A percentile compares a stretch with the other conserved stretches of the same genome.
phyloP scores from a whole-genome alignment of 805 yeast species.

The Yarrowia keelungensis region DNA sequence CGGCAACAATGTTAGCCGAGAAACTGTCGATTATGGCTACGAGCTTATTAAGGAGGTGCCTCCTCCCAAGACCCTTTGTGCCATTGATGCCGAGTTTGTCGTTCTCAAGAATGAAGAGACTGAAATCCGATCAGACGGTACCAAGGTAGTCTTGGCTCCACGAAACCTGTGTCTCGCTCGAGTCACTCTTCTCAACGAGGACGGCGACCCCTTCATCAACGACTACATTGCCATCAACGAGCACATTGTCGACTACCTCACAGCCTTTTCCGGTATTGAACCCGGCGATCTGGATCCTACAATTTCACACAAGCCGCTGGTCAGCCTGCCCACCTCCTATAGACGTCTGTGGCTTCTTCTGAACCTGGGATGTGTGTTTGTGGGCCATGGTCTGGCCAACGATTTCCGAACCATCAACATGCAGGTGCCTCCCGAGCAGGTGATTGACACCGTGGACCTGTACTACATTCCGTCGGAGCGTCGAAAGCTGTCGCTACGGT shows the following conservation, averaged over 20 bases:
- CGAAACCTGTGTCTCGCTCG: constrained; percentile 81
- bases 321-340: constrained; percentile 81
- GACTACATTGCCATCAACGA: constrained; percentile 82
- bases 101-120: constrained; percentile 75
- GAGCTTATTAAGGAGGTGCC: constrained; percentile 82
- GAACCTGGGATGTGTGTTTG: constrained; percentile 87
- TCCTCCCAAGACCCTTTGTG: constrained; percentile 74
- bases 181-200: constrained; percentile 76
- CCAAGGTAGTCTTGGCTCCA: constrained; percentile 73
- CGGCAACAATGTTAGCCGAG: constrained; percentile 57
- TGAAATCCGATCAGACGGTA: constrained; percentile 78
- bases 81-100: constrained; percentile 97
- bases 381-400: constrained; percentile 91
- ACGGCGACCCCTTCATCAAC: constrained; percentile 85
- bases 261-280: constrained; percentile 92
- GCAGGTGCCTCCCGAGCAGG: constrained; percentile 83
- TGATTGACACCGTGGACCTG: constrained; percentile 85
- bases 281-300: constrained; percentile 85
- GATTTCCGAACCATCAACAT: constrained; percentile 94
- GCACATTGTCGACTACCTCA: constrained; percentile 78
- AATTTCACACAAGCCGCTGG: constrained; percentile 70
- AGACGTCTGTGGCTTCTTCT: constrained; percentile 87
- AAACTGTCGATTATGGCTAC: constrained; percentile 66
- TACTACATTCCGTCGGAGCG: constrained; percentile 77
- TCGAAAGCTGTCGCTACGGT: constrained; percentile 82